Base-by-base conservation (phyloP, 192 early-diverging fungal species). In the Coemansia sp. region DNA sequence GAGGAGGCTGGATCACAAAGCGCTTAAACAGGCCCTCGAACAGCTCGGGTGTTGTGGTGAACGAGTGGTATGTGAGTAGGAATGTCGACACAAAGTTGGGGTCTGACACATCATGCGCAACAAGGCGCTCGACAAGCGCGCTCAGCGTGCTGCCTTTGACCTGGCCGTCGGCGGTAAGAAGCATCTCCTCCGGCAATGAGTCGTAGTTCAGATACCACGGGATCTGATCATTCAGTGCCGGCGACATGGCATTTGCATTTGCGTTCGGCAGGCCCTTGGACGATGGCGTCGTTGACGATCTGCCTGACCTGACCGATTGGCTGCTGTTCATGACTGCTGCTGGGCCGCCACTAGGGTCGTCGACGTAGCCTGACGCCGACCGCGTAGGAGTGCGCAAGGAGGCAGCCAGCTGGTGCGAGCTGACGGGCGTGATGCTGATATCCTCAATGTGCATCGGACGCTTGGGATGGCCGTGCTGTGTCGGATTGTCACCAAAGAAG, bases 31-130 rank as follows among this genome's bases (percentile, higher is more conserved):
- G 79, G 19, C 87, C 68, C 6, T 85, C 81, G 40, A 96, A 85
- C 20, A 99, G 83, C 63, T 92, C 89, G 7, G 80, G 83, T 0
- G 93, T 89, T 0, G 89, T 87, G 4, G 89, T 89, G 67, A 97
- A 98, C 10, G 94, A 94, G 33, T 93, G 92, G 82, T 96, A 99
- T 3, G 97, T 97, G 38, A 99, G 81, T 61, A 99, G 67, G 73
- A 99, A 98, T 0, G 94, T 92, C 32, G 84, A 85, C 36, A 87
- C 89, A 79, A 93, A 98, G 73, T 88, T 89, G 52, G 87, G 73
- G 58, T 99, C 95, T 9, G 56, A 78, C 15, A 87, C 86, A 64
- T 98, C 93, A 59, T 98, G 96, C 14, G 93, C 76, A 7, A 94
- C 97, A 66, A 98, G 84, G 15, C 94, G 85, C 74, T 95, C 94